Evolutionary conservation across 225 moss, liverwort and hornwort species (phyloP).

Genomic region (Pseudisothecium myosuroides): DNA sequence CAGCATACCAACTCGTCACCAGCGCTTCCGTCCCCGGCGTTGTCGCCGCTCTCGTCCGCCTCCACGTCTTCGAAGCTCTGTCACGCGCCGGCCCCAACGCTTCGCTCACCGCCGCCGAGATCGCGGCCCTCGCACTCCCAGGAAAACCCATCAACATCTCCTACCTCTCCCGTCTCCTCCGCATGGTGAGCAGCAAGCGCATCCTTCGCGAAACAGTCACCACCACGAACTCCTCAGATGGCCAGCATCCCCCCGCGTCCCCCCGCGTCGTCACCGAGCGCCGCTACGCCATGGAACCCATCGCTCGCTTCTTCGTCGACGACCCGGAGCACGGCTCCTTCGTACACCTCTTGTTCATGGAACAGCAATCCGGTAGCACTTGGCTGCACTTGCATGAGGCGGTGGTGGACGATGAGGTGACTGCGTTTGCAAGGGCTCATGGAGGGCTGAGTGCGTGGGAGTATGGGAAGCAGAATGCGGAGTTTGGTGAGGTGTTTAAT

Average conservation of each 20-base stretch:
- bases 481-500: not conserved
- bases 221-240: too few species aligned
- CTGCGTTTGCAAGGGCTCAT: not conserved
- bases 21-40: not conserved
- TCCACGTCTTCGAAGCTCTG: not conserved
- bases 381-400: conserved; percentile 17
- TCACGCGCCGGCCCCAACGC: too few species aligned
- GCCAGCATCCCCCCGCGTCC: not conserved
- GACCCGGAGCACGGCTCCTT: conserved; percentile 2
- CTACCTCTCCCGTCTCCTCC: too few species aligned
- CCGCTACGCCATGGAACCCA: conserved; percentile 1
- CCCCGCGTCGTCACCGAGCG: not conserved
- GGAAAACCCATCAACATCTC: too few species aligned
- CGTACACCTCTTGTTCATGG: not conserved
- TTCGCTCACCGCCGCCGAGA: too few species aligned
- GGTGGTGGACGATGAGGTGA: not conserved
- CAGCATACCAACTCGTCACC: not conserved
- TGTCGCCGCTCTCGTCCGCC: not conserved
- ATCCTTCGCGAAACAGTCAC: too few species aligned
- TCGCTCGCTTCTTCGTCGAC: conserved; percentile 4
- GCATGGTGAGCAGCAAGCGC: too few species aligned
- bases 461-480: not conserved
- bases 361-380: not conserved
- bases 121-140: too few species aligned
- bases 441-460: not conserved